These are phyloP conservation scores for Alternaria brassicae DNA, from an alignment of 2,329 filamentous ascomycete species.

Conservation along the genomic window DNA sequence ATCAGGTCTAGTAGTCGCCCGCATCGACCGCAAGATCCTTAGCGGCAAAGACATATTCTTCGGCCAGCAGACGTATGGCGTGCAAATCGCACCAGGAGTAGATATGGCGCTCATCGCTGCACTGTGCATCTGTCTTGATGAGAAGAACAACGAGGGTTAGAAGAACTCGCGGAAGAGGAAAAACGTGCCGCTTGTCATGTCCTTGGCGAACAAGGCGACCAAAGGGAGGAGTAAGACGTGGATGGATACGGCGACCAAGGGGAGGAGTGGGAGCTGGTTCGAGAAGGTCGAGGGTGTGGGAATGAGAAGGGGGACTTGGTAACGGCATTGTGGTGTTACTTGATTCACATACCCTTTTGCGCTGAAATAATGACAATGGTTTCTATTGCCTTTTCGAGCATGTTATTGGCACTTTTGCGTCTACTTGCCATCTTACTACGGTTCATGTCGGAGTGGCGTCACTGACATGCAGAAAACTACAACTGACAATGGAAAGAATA, in stretches of 20 bases:
- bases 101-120: slow-evolving; percentile 71
- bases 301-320: slow-evolving; percentile 1
- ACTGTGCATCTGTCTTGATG: slow-evolving; percentile 72
- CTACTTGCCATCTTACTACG: not conserved
- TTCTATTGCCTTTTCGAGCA: too few species aligned
- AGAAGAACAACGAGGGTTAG: slow-evolving; percentile 49
- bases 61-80: slow-evolving; percentile 70
- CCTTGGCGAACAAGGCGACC: not conserved
- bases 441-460: not conserved
- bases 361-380: not conserved
- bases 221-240: not conserved
- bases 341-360: not conserved
- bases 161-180: not conserved
- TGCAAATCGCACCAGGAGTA: slow-evolving; percentile 69
- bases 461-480: not conserved
- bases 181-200: not conserved
- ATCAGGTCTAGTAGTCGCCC: slow-evolving; percentile 59
- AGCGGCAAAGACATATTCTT: slow-evolving; percentile 65
- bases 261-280: not conserved
- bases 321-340: not conserved
- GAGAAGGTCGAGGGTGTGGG: not conserved
- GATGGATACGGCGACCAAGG: not conserved
- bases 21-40: slow-evolving; percentile 66
- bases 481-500: not conserved
- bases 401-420: not conserved